Evolutionary conservation across 192 early-diverging fungal genomes (phyloP).

Genomic region (Podochytrium sp.): DNA sequence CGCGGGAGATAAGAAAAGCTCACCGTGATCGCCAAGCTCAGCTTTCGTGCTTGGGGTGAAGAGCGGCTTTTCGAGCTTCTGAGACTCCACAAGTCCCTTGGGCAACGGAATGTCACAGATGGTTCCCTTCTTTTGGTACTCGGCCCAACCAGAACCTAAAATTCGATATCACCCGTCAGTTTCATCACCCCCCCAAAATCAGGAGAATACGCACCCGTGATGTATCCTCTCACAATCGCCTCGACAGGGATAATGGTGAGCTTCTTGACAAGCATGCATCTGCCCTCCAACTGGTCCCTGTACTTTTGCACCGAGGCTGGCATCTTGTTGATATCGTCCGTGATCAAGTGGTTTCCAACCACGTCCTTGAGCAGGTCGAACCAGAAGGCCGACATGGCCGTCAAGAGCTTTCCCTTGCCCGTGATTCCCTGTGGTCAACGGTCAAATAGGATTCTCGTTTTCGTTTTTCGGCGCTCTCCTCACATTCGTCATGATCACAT

Average conservation of each 20-base stretch:
- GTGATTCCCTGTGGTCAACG: conserved; percentile 72
- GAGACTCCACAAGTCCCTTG: conserved; percentile 76
- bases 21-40: conserved; percentile 94
- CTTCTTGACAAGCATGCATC: conserved; percentile 90
- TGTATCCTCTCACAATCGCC: conserved; percentile 98
- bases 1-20: not conserved
- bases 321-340: conserved; percentile 91
- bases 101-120: conserved; percentile 93
- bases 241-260: conserved; percentile 93
- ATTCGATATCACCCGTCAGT: not conserved
- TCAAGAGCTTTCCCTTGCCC: conserved; percentile 97
- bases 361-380: conserved; percentile 86
- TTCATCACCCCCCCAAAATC: not conserved
- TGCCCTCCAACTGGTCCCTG: conserved; percentile 82
- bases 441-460: not conserved
- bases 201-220: conserved; percentile 68
- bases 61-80: conserved; percentile 79
- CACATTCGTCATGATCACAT: conserved; percentile 98
- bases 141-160: conserved; percentile 88
- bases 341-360: conserved; percentile 97
- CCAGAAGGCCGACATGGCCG: conserved; percentile 95
- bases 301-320: conserved; percentile 86
- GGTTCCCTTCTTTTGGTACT: conserved; percentile 91
- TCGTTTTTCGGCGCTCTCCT: conserved; percentile 12
- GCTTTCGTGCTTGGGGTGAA: conserved; percentile 99